A percentile compares a stretch with the other conserved stretches of the same genome.
phyloP scores from a whole-genome alignment of 2,329 filamentous ascomycete genomes.

The Ophiostoma ips region DNA sequence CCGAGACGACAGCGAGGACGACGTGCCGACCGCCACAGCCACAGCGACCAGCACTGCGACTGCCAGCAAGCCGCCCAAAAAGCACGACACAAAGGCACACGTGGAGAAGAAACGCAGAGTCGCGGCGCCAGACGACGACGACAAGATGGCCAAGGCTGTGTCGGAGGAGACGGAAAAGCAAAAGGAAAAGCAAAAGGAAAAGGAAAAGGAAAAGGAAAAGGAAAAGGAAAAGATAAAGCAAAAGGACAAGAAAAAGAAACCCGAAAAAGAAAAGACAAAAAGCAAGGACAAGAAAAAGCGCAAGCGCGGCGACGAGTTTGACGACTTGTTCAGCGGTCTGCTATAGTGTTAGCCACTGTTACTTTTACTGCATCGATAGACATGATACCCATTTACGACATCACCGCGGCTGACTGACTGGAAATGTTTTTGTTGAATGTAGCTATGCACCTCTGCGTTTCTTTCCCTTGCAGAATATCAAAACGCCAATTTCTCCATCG shows the following conservation, averaged over 20 bases:
- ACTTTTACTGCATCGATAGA: constrained; percentile 6
- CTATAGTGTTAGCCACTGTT: constrained; percentile 19
- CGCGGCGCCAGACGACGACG: not conserved
- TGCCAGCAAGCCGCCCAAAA: not conserved
- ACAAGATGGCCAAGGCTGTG: no score
- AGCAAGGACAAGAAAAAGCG: constrained; percentile 23
- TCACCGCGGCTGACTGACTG: not conserved
- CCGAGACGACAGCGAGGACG: constrained; percentile 29
- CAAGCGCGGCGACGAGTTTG: constrained; percentile 43
- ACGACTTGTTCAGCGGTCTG: constrained; percentile 55
- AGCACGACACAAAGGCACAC: not conserved
- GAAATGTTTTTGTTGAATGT: not conserved
- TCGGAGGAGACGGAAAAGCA: not conserved
- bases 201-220: not conserved
- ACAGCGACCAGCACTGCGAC: no score
- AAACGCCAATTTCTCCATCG: not conserved
- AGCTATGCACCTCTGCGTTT: not conserved
- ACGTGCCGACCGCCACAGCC: not conserved
- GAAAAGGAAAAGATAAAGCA: constrained; percentile 6
- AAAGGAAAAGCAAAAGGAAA: not conserved
- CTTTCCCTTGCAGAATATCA: not conserved
- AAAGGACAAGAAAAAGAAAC: not conserved
- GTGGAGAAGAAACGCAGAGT: constrained; percentile 4
- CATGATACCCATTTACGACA: constrained; percentile 6
- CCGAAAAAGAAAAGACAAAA: constrained; percentile 6